Percentiles rank a stretch among this genome's conserved stretches.
phyloP scores from a whole-genome alignment of 208 protist species.

The Trypanosoma avium region DNA sequence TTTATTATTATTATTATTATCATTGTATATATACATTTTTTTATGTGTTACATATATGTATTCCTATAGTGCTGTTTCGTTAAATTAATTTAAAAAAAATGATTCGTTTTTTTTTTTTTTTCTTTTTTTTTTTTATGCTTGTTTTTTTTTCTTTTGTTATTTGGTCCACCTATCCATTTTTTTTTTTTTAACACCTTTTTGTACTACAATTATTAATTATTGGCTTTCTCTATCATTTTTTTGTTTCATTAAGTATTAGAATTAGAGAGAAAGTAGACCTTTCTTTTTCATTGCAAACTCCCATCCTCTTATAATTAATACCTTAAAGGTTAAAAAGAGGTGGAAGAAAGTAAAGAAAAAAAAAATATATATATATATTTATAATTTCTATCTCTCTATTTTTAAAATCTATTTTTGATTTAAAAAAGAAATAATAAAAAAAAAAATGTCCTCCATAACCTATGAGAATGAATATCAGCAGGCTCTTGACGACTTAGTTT shows the following conservation, averaged over 20 bases:
- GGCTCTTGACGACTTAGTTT: constrained; percentile 62
- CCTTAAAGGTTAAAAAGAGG: not conserved
- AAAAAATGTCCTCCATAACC: constrained; percentile 80
- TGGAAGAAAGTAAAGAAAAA: not conserved
- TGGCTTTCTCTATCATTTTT: not conserved
- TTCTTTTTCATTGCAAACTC: too few relatives aligned
- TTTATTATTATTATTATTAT: too few relatives aligned
- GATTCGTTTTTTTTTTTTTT: constrained; percentile 12
- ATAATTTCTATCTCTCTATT: too few relatives aligned
- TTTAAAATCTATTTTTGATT: too few relatives aligned
- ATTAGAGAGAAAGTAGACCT: too few relatives aligned
- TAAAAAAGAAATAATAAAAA: not conserved
- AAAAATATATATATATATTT: not conserved
- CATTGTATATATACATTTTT: too few relatives aligned
- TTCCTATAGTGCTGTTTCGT: too few relatives aligned
- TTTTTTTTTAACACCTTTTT: constrained; percentile 1
- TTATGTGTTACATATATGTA: too few relatives aligned
- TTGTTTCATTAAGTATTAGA: not conserved
- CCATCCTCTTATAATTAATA: too few relatives aligned
- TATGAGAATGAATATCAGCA: constrained; percentile 82
- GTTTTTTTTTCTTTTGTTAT: constrained; percentile 10
- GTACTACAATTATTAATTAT: not conserved
- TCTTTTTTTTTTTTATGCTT: constrained; percentile 19
- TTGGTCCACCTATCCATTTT: not conserved
- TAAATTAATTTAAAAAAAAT: too few relatives aligned